These are phyloP conservation scores for Neurospora tetrasperma DNA, from an alignment of 495 filamentous ascomycete genomes.

Conservation along the genomic window DNA sequence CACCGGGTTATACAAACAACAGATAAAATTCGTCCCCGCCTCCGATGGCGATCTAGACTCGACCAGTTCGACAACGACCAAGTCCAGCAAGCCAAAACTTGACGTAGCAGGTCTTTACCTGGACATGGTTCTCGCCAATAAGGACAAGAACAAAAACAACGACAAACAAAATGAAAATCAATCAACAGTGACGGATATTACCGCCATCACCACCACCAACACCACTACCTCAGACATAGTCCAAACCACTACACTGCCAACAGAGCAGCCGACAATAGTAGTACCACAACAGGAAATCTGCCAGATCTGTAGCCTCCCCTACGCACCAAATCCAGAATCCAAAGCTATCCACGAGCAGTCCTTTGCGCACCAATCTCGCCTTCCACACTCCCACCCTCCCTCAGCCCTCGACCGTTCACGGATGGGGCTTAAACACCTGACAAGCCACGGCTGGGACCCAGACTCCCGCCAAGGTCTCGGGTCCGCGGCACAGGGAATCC, in stretches of 20 bases:
- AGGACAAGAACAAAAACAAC: neutral
- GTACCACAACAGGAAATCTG: constrained; percentile 11
- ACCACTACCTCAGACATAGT: neutral
- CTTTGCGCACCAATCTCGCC: constrained; percentile 71
- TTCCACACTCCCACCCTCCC: constrained; percentile 74
- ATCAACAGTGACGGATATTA: neutral
- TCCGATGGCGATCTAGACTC: constrained; percentile 38
- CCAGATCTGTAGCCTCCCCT: constrained; percentile 28
- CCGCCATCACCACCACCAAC: neutral
- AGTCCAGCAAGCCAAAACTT: constrained; percentile 17
- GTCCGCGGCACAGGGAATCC: constrained; percentile 57
- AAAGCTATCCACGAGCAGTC: constrained; percentile 53
- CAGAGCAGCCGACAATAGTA: neutral
- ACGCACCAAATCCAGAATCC: constrained; percentile 12
- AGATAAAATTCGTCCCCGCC: constrained; percentile 72
- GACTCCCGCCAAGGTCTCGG: constrained; percentile 70
- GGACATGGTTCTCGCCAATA: constrained; percentile 53
- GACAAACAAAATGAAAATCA: neutral
- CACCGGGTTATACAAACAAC: constrained; percentile 63
- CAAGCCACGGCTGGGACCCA: constrained; percentile 78
- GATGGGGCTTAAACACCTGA: constrained; percentile 64
- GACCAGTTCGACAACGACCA: constrained; percentile 10
- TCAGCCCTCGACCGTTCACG: constrained; percentile 72
- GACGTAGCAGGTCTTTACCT: constrained; percentile 58
- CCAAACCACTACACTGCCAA: neutral